Conservation (phyloP, 108 stramenopile species). For the Fistulifera solaris region DNA sequence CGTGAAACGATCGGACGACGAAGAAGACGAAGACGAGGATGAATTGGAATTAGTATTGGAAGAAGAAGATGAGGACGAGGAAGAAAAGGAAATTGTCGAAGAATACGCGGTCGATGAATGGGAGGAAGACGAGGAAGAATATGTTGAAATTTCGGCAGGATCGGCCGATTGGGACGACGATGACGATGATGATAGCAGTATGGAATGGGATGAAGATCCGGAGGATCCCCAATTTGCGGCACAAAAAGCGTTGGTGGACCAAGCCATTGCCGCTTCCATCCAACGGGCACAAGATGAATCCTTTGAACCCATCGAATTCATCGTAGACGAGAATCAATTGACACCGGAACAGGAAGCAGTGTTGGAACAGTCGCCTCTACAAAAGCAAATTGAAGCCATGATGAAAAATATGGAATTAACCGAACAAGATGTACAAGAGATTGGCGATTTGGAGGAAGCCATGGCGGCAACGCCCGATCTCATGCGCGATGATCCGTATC, state of each 20-base stretch:
- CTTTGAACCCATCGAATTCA: constrained; percentile 22
- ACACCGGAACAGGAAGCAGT: constrained; percentile 16
- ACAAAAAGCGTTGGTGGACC: constrained; percentile 26
- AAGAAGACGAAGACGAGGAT: constrained; percentile 32
- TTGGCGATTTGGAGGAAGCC: constrained; percentile 34
- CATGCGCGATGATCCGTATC: constrained; percentile 56
- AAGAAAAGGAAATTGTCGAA: constrained; percentile 71
- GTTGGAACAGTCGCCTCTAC: constrained; percentile 17
- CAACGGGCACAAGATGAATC: constrained; percentile 12
- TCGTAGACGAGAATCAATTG: constrained; percentile 18
- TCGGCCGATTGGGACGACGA: constrained; percentile 14
- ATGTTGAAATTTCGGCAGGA: background rate
- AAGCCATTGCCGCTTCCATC: constrained; percentile 19
- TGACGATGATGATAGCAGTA: constrained; percentile 12
- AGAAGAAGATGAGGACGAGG: constrained; percentile 56
- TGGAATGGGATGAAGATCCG: constrained; percentile 28
- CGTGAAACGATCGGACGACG: constrained; percentile 71
- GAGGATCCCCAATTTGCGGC: constrained; percentile 31
- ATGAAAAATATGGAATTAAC: constrained; percentile 15
- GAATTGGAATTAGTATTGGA: constrained; percentile 3
- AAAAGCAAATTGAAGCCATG: constrained; percentile 11
- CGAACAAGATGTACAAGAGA: constrained; percentile 37
- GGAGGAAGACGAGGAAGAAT: constrained; percentile 71
- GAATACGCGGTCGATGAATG: constrained; percentile 48
- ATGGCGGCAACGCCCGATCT: constrained; percentile 27